Evolutionary conservation across 768 basidiomycete genomes (phyloP).

Genomic region (Paxillus involutus): DNA sequence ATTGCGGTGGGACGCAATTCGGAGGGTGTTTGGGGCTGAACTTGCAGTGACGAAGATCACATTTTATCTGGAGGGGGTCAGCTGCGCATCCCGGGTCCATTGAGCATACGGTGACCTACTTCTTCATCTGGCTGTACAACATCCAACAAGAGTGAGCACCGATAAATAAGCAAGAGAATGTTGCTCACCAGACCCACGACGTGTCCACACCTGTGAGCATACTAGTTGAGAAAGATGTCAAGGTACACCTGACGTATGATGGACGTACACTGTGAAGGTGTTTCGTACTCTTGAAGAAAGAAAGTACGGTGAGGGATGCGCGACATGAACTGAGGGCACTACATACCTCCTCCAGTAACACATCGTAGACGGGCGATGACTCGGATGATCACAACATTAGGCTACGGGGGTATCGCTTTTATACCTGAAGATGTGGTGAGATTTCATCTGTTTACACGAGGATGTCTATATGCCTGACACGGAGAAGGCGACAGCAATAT

Average conservation of each 20-base stretch:
- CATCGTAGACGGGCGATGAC: constrained; percentile 33
- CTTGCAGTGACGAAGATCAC: constrained; percentile 57
- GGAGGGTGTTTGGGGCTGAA: constrained; percentile 59
- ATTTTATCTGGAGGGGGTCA: constrained; percentile 52
- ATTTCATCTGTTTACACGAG: constrained; percentile 32
- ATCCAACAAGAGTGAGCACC: constrained; percentile 8
- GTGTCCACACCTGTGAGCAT: constrained; percentile 50
- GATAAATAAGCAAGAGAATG: neutral
- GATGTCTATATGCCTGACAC: constrained; percentile 17
- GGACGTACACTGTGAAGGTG: constrained; percentile 48
- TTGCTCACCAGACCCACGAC: constrained; percentile 46
- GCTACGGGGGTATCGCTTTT: constrained; percentile 20
- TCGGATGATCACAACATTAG: neutral
- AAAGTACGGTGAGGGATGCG: constrained; percentile 18
- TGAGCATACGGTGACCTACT: constrained; percentile 28
- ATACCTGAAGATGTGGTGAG: constrained; percentile 24
- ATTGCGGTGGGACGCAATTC: constrained; percentile 49
- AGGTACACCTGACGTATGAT: neutral
- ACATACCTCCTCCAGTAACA: constrained; percentile 62
- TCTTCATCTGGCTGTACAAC: constrained; percentile 56
- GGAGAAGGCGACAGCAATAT: constrained; percentile 26
- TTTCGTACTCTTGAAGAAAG: constrained; percentile 50
- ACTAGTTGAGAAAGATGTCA: constrained; percentile 4
- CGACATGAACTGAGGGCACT: neutral
- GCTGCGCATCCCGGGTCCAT: neutral